Evolutionary conservation across 257 asterid genomes (phyloP).

Genomic region (Nicotiana benthamiana): DNA sequence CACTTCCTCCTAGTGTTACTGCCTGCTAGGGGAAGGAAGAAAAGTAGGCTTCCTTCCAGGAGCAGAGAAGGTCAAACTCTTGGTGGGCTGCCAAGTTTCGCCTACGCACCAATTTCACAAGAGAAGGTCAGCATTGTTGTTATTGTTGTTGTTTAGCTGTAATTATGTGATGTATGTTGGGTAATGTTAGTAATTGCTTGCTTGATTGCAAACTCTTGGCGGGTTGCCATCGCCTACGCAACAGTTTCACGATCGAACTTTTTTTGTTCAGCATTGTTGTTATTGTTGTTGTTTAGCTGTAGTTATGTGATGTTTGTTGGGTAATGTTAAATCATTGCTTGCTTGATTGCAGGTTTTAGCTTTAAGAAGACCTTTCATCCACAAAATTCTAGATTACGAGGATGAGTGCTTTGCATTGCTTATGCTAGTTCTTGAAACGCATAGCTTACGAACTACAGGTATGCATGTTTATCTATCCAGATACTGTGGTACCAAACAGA

Average conservation of each 20-base stretch:
- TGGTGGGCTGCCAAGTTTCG: too few relatives aligned
- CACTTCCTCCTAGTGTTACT: too few relatives aligned
- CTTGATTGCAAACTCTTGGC: constrained; percentile 18
- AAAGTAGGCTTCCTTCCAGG: too few relatives aligned
- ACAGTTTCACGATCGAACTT: too few relatives aligned
- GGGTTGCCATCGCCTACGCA: too few relatives aligned
- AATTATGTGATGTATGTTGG: neutral
- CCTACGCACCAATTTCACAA: too few relatives aligned
- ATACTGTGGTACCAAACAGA: neutral
- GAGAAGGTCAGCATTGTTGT: neutral
- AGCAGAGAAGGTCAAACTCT: too few relatives aligned
- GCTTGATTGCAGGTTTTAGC: constrained; percentile 66
- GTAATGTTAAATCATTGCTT: neutral
- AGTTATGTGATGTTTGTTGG: neutral
- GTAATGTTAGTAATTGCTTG: neutral
- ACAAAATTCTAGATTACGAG: constrained; percentile 83
- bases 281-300: neutral
- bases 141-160: neutral
- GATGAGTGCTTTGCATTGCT: constrained; percentile 90
- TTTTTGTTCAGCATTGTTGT: neutral
- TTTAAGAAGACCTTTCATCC: constrained; percentile 81
- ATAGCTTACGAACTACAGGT: constrained; percentile 90
- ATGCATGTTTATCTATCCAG: neutral
- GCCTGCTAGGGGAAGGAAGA: too few relatives aligned
- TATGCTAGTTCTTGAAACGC: constrained; percentile 90